Base-by-base conservation (phyloP, 148 eudicot species). In the Fagopyrum homotropicum region DNA sequence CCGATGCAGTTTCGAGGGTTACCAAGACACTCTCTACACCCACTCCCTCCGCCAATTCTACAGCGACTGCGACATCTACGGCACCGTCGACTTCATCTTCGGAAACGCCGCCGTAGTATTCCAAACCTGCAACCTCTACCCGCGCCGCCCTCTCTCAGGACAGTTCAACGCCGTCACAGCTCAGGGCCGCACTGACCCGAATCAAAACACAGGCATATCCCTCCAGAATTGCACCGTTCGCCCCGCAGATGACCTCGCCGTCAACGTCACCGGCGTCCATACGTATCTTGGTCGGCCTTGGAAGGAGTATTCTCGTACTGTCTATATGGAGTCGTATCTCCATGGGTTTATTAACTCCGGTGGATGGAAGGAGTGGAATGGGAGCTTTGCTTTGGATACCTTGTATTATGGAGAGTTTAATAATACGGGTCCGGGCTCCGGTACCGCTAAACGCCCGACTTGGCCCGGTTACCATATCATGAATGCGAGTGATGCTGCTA, bases 211-310 rank as follows among this genome's bases (percentile, higher is more conserved):
- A 1, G 86, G 84, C 4, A 70, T 59, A 1, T 81, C 83, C 0
- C 69, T 85, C 46, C 83, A 80, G 3, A 79, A 79, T 54, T 82
- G 84, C 72, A 54, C 52, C 4, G 66, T 85, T 4, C 46, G 4
- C 22, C 79, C 84, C 0, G 76, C 81, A 4, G 17, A 74, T 12
- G 86, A 79, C 55, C 66, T 79, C 26, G 75, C 47, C 12, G 75
- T 80, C 0, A 59, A 73, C 48, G 56, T 29, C 15, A 26, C 11
- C 56, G 51, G 74, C 17, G 72, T 61, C 11, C 30, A 73, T 22
- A 71, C 83, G 1, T 83, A 83, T 54, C 52, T 85, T 40, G 86
- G 86, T 29, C 69, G 88, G 75, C 88, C 86, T 1, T 85, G 88
- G 88, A 85, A 81, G 45, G 60, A 77, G 29, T 85, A 74, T 61